Conservation (phyloP, 495 filamentous ascomycete species). For the Achaetomiella virescens region DNA sequence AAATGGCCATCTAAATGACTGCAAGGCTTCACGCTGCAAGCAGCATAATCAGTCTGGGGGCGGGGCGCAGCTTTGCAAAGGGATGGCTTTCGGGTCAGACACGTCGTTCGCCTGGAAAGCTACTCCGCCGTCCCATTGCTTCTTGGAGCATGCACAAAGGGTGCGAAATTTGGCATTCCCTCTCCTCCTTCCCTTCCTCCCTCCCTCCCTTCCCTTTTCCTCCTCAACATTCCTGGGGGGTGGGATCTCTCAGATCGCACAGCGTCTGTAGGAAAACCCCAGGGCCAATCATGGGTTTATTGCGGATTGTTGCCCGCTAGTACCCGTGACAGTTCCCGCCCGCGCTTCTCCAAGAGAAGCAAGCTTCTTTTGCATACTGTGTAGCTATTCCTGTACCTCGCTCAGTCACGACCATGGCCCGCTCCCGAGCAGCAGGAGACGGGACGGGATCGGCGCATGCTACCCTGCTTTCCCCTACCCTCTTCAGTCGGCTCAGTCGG, state of each 20-base stretch:
- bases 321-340: conserved; percentile 1
- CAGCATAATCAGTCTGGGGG: neutral
- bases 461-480: neutral
- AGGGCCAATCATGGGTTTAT: neutral
- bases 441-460: neutral
- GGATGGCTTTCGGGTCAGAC: no score
- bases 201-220: neutral
- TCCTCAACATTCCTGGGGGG: neutral
- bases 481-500: neutral
- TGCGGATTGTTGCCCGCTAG: neutral
- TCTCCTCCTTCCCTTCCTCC: neutral
- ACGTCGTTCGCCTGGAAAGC: no score
- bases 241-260: conserved; percentile 1
- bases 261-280: neutral
- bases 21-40: neutral
- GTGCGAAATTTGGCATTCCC: no score
- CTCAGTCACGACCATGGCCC: no score
- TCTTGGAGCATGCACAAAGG: no score
- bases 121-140: no score
- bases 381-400: no score
- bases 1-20: no score
- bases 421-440: neutral
- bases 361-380: conserved; percentile 2
- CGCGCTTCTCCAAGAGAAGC: neutral
- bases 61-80: no score